A percentile compares a stretch with the other conserved stretches of the same genome.
Conservation (phyloP, 495 filamentous ascomycete species). For the Bryoglossum gracile region DNA sequence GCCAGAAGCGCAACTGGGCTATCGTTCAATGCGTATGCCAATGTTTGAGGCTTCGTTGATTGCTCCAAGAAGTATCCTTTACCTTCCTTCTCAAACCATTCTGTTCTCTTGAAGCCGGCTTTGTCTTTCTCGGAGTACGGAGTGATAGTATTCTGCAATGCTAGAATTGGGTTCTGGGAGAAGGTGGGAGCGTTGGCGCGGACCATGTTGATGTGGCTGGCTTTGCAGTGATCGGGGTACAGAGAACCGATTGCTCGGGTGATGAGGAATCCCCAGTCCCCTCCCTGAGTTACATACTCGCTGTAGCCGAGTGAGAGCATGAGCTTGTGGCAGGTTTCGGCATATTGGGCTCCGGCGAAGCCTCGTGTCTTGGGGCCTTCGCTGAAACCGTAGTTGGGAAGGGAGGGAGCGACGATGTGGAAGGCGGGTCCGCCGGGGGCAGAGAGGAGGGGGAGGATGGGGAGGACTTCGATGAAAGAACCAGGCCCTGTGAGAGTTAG, state of each 20-base stretch:
- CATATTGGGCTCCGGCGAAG: conserved; percentile 55
- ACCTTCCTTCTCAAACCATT: conserved; percentile 34
- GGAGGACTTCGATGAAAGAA: conserved; percentile 60
- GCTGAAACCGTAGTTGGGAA: conserved; percentile 64
- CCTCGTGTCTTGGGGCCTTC: conserved; percentile 35
- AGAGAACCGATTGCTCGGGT: conserved; percentile 49
- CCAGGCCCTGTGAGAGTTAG: conserved; percentile 45
- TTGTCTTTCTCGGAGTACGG: conserved; percentile 32
- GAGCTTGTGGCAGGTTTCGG: conserved; percentile 52
- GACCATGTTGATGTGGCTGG: conserved; percentile 43
- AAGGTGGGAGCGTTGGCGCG: conserved; percentile 25
- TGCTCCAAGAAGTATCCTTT: conserved; percentile 45
- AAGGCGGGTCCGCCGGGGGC: conserved; percentile 44
- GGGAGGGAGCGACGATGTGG: conserved; percentile 58
- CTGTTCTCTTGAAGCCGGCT: conserved; percentile 32
- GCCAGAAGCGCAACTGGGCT: conserved; percentile 55
- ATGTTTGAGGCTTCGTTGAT: conserved; percentile 56
- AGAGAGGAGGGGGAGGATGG: conserved; percentile 52
- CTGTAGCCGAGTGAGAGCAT: conserved; percentile 61
- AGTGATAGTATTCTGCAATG: conserved; percentile 14
- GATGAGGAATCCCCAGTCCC: conserved; percentile 64
- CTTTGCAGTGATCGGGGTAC: conserved; percentile 50
- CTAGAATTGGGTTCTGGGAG: conserved; percentile 11
- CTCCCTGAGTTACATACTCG: conserved; percentile 62
- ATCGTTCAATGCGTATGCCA: conserved; percentile 51